Evolutionary conservation across 2,329 filamentous ascomycete species (phyloP), one percentile per base, ranked within the genome.

Genomic region (Paraconiothyrium brasiliense): DNA sequence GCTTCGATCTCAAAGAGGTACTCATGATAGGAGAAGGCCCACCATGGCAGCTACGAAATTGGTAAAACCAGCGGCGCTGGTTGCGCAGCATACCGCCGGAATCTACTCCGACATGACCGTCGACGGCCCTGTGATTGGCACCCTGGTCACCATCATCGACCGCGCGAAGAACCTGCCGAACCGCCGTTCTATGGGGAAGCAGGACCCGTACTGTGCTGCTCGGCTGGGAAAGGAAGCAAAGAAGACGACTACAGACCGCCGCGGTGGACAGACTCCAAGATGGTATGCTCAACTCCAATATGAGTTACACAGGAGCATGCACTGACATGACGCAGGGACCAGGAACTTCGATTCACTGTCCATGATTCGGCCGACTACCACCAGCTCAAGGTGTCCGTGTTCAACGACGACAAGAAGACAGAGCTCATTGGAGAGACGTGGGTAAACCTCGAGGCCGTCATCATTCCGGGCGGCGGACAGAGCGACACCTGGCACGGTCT

Each of bases 401-500:
- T 99, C 82, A 97, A 97, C 76, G 95, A 99, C 73, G 95, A 99
- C 81, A 98, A 97, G 83, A 96, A 91, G 82, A 98, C 94, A 0
- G 95, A 99, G 69, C 80, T 99, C 67, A 97, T 99, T 71, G 95
- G 95, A 67, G 95, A 99, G 80, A 89, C 92, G 7, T 97, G 92
- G 90, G 87, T 98, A 61, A 91, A 92, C 73, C 84, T 99, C 62
- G 89, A 89, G 68, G 86, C 88, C 69, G 91, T 99, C 70, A 87
- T 99, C 65, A 85, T 94, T 22, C 84, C 89, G 1, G 94, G 95
- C 51, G 95, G 95, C 52, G 94, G 95, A n/a, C 93, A 97, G 80
- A 93, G 87, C 74, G 95, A 99, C 79, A 84, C 92, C 58, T 99
- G 95, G 95, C 94, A 97, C 76, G 89, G 84, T 61, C 83, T 99